Evolutionary conservation across 192 early-diverging fungal genomes (phyloP).

Genomic region (Backusella sp.): DNA sequence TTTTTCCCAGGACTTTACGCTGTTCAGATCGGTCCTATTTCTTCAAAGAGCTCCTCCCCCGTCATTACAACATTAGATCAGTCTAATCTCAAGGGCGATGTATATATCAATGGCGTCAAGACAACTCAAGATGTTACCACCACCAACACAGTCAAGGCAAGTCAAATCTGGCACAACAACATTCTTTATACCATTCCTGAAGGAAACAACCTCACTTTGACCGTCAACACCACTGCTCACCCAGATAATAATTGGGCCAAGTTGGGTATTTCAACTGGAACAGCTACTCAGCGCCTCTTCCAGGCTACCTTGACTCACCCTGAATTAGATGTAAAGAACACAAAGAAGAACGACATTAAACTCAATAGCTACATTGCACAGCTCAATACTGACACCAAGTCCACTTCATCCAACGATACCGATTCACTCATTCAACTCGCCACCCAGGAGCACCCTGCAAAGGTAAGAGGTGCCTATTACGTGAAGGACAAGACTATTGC

Average conservation of each 20-base stretch:
- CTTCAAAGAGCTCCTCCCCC: neutral
- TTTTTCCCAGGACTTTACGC: constrained; percentile 28
- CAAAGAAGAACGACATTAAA: neutral
- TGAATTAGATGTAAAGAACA: neutral
- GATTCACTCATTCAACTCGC: constrained; percentile 9
- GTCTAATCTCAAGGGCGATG: constrained; percentile 16
- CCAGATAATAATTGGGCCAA: constrained; percentile 20
- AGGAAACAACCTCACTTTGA: constrained; percentile 1
- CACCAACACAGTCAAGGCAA: constrained; percentile 2
- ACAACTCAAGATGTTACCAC: neutral
- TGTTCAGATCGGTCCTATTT: constrained; percentile 13
- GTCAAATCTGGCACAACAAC: constrained; percentile 23
- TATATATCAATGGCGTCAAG: constrained; percentile 1
- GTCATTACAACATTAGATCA: constrained; percentile 29
- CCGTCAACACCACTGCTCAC: constrained; percentile 9
- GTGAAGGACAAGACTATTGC: neutral
- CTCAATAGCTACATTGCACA: constrained; percentile 15
- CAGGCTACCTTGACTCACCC: constrained; percentile 16
- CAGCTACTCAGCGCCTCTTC: constrained; percentile 14
- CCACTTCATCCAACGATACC: neutral
- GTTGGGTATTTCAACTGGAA: constrained; percentile 17
- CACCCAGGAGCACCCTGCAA: neutral
- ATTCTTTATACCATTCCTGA: constrained; percentile 20
- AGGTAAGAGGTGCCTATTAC: constrained; percentile 6
- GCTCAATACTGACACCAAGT: neutral